Evolutionary conservation across 106 monocot genomes (phyloP), one percentile per base, ranked within the genome.

Genomic region (Ottelia alismoides): DNA sequence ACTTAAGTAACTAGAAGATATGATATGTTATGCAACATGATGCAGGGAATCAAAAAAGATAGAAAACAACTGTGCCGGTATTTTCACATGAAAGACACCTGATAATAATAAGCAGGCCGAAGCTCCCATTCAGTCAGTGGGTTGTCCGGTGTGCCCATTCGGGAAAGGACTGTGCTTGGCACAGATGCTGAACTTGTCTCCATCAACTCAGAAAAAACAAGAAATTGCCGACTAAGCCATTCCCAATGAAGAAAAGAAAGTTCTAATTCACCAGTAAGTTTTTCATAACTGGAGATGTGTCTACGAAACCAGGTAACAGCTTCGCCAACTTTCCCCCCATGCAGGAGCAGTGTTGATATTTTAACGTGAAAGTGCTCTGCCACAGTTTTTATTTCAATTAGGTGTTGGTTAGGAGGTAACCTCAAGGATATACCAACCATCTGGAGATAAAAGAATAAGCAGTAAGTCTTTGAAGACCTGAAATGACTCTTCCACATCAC

Each of bases 91-190:
- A 29, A 58, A 45, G 2, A 24, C 16, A 92, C 92, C 87, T 87
- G 83, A 63, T 92, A 92, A 68, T 92, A 92, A 56, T 92, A 83
- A 67, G 92, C 79, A 21, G 92, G 79, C 64, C 83, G 92, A 51
- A 83, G 80, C 40, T 87, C 87, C 92, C 92, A 83, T 70, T 83
- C 87, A 45, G 80, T 87, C 64, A 92, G 56, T 56, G 76, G 61
- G 54, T 76, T 78, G 18, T 81, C 76, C 11, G 74, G 48, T 52
- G 71, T 67, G 44, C 67, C 85, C 67, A 81, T 78, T 29, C 20
- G 57, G 47, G 69, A 45, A 53, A 82, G 70, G 22, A 66, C 46
- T 54, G 58, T 70, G 44, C 54, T 62, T 11, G 82, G 78, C 65
- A 66, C 28, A 28, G 75, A 9, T 22, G 71, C 66, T 22, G 82